Base-by-base conservation (phyloP, 768 basidiomycete species). In the Trichaptum fuscoviolaceum region DNA sequence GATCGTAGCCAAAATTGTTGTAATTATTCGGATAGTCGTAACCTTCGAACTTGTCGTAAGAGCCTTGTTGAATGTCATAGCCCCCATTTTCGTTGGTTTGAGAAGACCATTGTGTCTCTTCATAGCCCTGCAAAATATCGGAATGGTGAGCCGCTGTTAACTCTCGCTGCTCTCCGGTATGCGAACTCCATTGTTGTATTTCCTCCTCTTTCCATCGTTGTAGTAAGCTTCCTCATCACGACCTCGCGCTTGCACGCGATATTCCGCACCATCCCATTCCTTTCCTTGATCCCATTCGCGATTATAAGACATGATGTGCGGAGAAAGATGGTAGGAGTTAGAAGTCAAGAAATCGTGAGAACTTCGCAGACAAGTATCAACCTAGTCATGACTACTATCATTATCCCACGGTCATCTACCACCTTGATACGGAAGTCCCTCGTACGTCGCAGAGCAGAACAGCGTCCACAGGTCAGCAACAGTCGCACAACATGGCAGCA, bases 241-340 rank as follows among this genome's bases (percentile, higher is more conserved):
- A 18, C 81, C 79, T 65, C 87, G 83, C 20, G 79, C 74, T 69
- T 81, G 82, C 60, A 73, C 77, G 66, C 78, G 77, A 42, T 76
- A 70, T 65, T 79, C 79, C 24, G 70, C 67, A 24, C 75, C 70
- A 66, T 76, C 75, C 81, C 84, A 85, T 60, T 87, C 84, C 77
- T 92, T 93, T 63, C 91, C 92, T 76, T 83, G 84, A 79, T 93
- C 91, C 92, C 93, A 93, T 81, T 93, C 91, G 69, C 93, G 87
- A 77, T 90, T 52, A 70, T 89, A 85, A 63, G 89, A 82, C 90
- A 92, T 91, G 17, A n/a, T 24, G 66, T 61, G 70, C 62, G 30
- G 30, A 30, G 30, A 30, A 30, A 63, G 68, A 59, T 65, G 70
- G 65, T 72, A 68, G 67, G 69, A 67, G 70, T 67, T 27, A 62